These are phyloP conservation scores for Tolypocladium tropicale DNA, from an alignment of 2,329 filamentous ascomycete species.

Conservation along the genomic window DNA sequence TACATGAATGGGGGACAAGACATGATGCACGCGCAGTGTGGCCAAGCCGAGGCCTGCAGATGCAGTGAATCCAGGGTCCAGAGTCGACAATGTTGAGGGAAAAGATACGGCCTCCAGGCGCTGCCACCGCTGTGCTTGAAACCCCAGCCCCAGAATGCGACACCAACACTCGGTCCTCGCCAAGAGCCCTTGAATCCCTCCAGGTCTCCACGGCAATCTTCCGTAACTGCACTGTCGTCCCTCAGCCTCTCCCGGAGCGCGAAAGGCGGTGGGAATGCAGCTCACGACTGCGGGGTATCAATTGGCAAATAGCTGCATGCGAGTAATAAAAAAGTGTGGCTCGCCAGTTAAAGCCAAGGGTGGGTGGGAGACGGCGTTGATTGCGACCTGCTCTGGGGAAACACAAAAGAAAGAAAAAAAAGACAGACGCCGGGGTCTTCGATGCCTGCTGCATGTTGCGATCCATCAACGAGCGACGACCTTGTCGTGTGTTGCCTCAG, in stretches of 20 bases:
- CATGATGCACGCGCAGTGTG: not conserved
- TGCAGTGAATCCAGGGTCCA: not conserved
- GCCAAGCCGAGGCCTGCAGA: no score
- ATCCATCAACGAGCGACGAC: not conserved
- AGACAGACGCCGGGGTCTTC: not conserved
- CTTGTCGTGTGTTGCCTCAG: not conserved
- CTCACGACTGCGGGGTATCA: not conserved
- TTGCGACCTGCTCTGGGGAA: not conserved
- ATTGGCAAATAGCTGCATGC: not conserved
- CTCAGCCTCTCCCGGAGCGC: not conserved
- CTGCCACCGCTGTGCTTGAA: not conserved
- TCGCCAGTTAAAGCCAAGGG: not conserved
- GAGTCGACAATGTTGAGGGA: not conserved
- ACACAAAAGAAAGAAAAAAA: not conserved
- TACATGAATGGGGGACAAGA: no score
- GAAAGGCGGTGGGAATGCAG: not conserved
- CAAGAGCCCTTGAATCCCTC: not conserved
- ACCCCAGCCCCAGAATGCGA: not conserved
- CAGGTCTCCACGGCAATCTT: not conserved
- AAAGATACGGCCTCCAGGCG: not conserved
- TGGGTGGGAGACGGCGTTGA: not conserved
- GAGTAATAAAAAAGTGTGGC: not conserved
- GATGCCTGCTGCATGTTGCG: not conserved
- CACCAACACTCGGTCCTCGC: not conserved
- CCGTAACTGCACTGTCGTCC: not conserved